Conservation (phyloP, 2,329 filamentous ascomycete species). For the Trichoderma pleuroti region DNA sequence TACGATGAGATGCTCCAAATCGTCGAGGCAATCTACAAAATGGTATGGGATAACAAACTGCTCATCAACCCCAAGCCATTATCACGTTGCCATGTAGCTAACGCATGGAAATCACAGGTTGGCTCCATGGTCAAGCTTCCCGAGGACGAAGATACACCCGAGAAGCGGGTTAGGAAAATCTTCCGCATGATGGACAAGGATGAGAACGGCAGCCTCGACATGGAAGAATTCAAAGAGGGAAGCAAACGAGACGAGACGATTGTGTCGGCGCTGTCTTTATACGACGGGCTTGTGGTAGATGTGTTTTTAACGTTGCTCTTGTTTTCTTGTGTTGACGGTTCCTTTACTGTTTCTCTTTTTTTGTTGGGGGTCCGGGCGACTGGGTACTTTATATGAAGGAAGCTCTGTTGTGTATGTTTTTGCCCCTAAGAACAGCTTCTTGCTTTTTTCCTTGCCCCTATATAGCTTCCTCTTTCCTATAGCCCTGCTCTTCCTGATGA, state of each 20-base stretch:
- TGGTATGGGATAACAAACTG: constrained; percentile 56
- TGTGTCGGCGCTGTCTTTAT: constrained; percentile 91
- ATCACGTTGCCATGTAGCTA: not conserved
- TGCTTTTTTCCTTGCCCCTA: not conserved
- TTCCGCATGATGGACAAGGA: constrained; percentile 99
- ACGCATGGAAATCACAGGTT: constrained; percentile 54
- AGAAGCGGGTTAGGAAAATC: constrained; percentile 97
- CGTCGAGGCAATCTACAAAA: constrained; percentile 99
- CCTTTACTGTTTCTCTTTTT: constrained; percentile 2
- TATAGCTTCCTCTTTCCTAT: not conserved
- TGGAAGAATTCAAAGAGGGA: constrained; percentile 98
- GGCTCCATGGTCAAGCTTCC: constrained; percentile 99
- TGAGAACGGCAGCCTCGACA: constrained; percentile 93
- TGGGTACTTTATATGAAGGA: constrained; percentile 14
- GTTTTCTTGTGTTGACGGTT: constrained; percentile 3
- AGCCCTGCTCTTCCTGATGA: not conserved
- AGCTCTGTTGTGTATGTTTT: constrained; percentile 7
- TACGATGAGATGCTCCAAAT: constrained; percentile 99
- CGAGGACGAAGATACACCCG: constrained; percentile 96
- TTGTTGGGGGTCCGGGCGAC: not conserved
- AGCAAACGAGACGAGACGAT: constrained; percentile 99
- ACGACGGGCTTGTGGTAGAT: constrained; percentile 82
- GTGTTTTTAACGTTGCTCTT: not conserved
- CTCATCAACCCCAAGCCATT: not conserved
- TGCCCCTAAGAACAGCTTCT: not conserved